These are phyloP conservation scores for Nannochloropsis salina DNA, from an alignment of 108 stramenopile genomes.

Conservation along the genomic window DNA sequence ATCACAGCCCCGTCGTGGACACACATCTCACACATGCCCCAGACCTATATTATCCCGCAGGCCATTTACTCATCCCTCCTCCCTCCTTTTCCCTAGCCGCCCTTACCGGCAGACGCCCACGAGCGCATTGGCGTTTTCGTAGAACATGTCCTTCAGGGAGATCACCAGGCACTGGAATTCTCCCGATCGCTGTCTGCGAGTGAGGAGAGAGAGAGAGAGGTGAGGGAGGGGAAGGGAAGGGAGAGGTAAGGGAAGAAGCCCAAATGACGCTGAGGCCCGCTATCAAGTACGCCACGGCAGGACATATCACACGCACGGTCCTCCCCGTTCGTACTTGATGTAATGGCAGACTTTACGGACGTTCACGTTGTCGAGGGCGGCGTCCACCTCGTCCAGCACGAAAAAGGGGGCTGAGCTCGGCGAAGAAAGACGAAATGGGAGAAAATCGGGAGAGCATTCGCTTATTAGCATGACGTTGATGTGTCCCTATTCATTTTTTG, in stretches of 20 bases:
- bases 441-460: neutral
- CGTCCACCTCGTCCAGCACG: slow-evolving; percentile 93
- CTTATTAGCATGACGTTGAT: neutral
- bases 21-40: no score
- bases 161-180: slow-evolving; percentile 96
- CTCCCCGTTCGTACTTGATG: slow-evolving; percentile 55
- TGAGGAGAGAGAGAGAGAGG: neutral
- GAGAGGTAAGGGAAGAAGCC: neutral
- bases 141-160: slow-evolving; percentile 75
- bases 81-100: neutral
- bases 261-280: no score
- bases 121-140: slow-evolving; percentile 43
- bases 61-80: neutral
- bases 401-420: slow-evolving; percentile 56
- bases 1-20: neutral
- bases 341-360: slow-evolving; percentile 93
- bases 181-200: slow-evolving; percentile 60
- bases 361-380: slow-evolving; percentile 77
- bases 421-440: neutral
- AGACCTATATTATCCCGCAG: no score
- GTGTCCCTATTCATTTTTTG: neutral
- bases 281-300: no score
- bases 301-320: no score
- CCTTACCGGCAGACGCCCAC: slow-evolving; percentile 46
- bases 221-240: neutral